Evolutionary conservation across 108 stramenopile species (phyloP).

Genomic region (Skeletonema potamos): DNA sequence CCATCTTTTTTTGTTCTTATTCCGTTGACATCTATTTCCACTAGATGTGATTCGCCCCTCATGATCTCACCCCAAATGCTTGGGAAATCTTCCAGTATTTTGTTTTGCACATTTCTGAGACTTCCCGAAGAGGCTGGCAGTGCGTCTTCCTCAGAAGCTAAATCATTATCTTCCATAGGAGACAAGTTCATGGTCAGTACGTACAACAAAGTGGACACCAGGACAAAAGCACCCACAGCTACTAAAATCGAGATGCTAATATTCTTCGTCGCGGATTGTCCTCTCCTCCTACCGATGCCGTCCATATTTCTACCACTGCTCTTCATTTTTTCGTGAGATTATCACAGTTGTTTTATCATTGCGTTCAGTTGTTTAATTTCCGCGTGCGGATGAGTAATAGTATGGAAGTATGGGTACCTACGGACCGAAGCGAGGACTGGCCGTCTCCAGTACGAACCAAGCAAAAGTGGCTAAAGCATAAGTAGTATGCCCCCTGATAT

Average conservation of each 20-base stretch:
- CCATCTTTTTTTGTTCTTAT: not conserved
- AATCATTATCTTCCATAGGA: not conserved
- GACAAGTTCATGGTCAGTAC: not conserved
- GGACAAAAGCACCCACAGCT: not conserved
- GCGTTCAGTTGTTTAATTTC: no score
- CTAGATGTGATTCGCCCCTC: not conserved
- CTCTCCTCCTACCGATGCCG: not conserved
- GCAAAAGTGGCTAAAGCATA: no score
- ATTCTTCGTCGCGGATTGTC: not conserved
- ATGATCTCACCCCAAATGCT: slow-evolving; percentile 1
- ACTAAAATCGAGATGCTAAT: not conserved
- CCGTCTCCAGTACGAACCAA: no score
- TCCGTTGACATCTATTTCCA: not conserved
- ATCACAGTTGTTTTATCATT: no score
- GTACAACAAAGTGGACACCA: not conserved
- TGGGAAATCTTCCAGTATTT: not conserved
- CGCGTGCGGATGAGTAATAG: no score
- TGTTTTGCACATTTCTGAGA: not conserved
- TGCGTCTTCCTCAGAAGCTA: not conserved
- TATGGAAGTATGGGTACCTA: no score
- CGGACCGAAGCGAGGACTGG: no score
- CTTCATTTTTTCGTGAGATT: no score
- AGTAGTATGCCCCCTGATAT: no score
- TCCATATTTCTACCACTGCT: not conserved
- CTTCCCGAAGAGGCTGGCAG: not conserved